These are phyloP conservation scores for Gamsiella multidivaricata DNA, from an alignment of 192 early-diverging fungal species.

Conservation along the genomic window DNA sequence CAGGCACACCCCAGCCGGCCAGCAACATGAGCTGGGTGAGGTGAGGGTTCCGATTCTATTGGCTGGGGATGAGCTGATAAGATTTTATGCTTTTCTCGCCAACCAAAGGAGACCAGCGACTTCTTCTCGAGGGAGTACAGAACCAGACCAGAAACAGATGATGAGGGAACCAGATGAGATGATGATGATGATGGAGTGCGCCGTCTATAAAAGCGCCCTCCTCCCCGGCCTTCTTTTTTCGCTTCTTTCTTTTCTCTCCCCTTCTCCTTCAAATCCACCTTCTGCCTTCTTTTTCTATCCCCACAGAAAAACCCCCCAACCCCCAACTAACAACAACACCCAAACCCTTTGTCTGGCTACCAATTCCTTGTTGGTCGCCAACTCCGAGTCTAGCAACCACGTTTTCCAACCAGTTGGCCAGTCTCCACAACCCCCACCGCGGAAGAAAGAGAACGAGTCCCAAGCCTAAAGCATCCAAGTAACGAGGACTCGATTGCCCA, in stretches of 20 bases:
- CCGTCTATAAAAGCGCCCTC: conserved; percentile 18
- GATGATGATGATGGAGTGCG: conserved; percentile 5
- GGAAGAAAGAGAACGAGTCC: conserved; percentile 76
- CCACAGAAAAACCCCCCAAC: conserved; percentile 11
- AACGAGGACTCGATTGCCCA: conserved; percentile 45
- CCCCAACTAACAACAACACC: conserved; percentile 14
- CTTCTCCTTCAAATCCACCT: conserved; percentile 23
- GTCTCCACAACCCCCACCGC: conserved; percentile 85
- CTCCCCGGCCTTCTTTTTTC: neutral
- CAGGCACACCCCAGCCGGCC: no score
- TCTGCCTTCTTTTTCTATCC: neutral
- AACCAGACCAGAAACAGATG: neutral
- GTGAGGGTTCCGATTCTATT: conserved; percentile 3
- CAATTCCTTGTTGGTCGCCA: conserved; percentile 53
- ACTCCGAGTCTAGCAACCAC: conserved; percentile 60
- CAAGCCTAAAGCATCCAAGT: conserved; percentile 71
- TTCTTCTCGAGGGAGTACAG: neutral
- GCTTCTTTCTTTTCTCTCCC: conserved; percentile 10
- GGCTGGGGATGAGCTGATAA: conserved; percentile 17
- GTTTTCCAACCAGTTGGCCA: conserved; percentile 84
- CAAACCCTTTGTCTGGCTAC: conserved; percentile 45
- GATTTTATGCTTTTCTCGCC: neutral
- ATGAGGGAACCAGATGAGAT: neutral
- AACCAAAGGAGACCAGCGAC: neutral
- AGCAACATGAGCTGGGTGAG: no score